A percentile compares a stretch with the other conserved stretches of the same genome.
phyloP scores from a whole-genome alignment of 768 basidiomycete species.

The Megacollybia marginata region DNA sequence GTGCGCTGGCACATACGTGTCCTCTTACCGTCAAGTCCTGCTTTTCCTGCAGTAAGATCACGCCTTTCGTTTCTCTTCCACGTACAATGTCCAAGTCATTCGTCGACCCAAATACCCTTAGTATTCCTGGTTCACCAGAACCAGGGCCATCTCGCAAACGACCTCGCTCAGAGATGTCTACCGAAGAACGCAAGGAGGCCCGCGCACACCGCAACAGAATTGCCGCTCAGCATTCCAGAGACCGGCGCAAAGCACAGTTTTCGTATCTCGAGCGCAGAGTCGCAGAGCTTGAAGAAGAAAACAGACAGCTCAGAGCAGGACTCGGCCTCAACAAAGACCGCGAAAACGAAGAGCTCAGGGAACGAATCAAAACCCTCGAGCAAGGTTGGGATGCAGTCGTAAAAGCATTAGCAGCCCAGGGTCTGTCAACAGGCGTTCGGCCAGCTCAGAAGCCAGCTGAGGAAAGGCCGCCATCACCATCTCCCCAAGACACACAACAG shows the following conservation, averaged over 20 bases:
- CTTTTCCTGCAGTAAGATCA: no score
- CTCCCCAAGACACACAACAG: constrained; percentile 10
- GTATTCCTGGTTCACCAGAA: constrained; percentile 18
- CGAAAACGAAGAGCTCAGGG: constrained; percentile 70
- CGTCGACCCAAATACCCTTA: constrained; percentile 31
- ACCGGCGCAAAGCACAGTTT: constrained; percentile 84
- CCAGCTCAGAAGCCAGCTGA: constrained; percentile 2
- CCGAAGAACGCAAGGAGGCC: constrained; percentile 81
- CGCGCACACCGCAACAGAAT: constrained; percentile 89
- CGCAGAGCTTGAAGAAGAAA: constrained; percentile 76
- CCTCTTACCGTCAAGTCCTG: no score
- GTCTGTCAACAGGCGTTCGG: constrained; percentile 41
- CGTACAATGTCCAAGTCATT: constrained; percentile 13
- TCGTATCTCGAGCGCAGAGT: constrained; percentile 59
- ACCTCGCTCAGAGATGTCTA: constrained; percentile 48
- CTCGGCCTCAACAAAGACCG: constrained; percentile 35
- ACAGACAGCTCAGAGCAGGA: constrained; percentile 61
- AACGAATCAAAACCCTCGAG: constrained; percentile 73
- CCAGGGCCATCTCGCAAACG: constrained; percentile 67
- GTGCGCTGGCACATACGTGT: no score
- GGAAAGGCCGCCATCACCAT: neutral
- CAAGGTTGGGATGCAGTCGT: constrained; percentile 77
- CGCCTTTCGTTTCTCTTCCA: neutral
- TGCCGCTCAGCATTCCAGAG: constrained; percentile 89
- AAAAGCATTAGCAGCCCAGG: constrained; percentile 65